Percentiles rank a stretch among this genome's conserved stretches.
Conservation (phyloP, 23 red algal species). For the Agarophyton chilense region DNA sequence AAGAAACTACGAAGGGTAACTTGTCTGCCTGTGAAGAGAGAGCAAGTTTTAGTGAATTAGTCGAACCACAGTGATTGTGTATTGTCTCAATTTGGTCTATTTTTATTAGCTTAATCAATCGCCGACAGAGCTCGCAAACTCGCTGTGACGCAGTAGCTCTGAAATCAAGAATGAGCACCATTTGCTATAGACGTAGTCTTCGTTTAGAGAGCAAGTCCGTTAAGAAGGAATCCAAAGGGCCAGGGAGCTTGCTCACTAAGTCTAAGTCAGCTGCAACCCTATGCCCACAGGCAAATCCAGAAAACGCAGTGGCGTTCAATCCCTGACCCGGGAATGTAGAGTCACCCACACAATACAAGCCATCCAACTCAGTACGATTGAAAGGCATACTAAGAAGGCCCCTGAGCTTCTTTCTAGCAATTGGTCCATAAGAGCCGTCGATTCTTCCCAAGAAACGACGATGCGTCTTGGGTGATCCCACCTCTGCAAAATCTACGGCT, state of each 20-base stretch:
- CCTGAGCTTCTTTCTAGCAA: conserved; percentile 61
- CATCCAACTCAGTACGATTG: conserved; percentile 79
- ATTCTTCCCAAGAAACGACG: conserved; percentile 86
- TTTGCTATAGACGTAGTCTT: conserved; percentile 30
- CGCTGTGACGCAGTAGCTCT: too few relatives aligned
- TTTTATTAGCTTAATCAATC: too few relatives aligned
- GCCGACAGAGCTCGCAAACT: background rate
- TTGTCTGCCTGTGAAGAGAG: too few relatives aligned
- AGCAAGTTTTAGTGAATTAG: too few relatives aligned
- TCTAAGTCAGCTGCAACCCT: conserved; percentile 87
- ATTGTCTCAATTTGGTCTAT: too few relatives aligned
- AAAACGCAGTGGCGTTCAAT: conserved; percentile 95
- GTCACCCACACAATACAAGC: conserved; percentile 97
- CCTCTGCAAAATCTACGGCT: conserved; percentile 72
- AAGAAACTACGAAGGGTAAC: too few relatives aligned
- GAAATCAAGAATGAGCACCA: too few relatives aligned
- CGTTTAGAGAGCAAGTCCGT: conserved; percentile 53
- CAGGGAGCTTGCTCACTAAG: conserved; percentile 50
- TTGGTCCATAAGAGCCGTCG: conserved; percentile 93
- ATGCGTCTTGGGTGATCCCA: conserved; percentile 89
- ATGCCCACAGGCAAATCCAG: conserved; percentile 88
- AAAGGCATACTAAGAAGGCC: conserved; percentile 94
- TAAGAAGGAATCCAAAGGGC: conserved; percentile 50
- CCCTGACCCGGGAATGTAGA: conserved; percentile 95
- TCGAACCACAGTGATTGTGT: too few relatives aligned